Percentiles rank a stretch among this genome's conserved stretches.
Conservation (phyloP, 1,284 basidiomycete genomes). For the Kwoniella shivajii region DNA sequence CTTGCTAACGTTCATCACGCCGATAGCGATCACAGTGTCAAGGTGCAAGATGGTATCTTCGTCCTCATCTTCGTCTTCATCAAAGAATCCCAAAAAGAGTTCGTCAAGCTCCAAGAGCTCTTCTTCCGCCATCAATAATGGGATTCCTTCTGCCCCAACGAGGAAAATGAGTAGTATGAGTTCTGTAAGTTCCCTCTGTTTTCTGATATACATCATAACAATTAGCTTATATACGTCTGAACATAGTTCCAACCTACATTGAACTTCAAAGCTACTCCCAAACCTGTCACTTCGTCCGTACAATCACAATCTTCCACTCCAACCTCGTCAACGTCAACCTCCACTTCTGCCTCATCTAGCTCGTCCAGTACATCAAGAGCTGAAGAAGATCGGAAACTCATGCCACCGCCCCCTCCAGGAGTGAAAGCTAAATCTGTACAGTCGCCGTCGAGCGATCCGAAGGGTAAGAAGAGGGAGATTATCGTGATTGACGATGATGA, state of each 20-base stretch:
- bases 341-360: not conserved
- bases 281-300: not conserved
- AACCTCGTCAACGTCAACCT: slow-evolving; percentile 6
- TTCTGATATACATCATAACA: not conserved
- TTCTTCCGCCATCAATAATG: slow-evolving; percentile 3
- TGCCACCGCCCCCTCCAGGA: slow-evolving; percentile 37
- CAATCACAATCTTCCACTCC: slow-evolving; percentile 2
- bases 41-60: too few relatives aligned
- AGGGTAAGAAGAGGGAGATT: slow-evolving; percentile 51
- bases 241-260: slow-evolving; percentile 41
- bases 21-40: too few relatives aligned
- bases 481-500: slow-evolving; percentile 36
- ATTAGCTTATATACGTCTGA: slow-evolving; percentile 2
- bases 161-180: slow-evolving; percentile 41
- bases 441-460: slow-evolving; percentile 35
- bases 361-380: slow-evolving; percentile 9
- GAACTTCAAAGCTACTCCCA: slow-evolving; percentile 28
- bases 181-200: slow-evolving; percentile 31
- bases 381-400: slow-evolving; percentile 25
- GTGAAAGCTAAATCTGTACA: slow-evolving; percentile 10
- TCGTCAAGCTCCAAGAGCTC: slow-evolving; percentile 1
- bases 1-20: too few relatives aligned
- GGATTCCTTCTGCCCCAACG: slow-evolving; percentile 3
- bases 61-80: too few relatives aligned
- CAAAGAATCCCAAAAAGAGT: slow-evolving; percentile 1